A percentile compares a stretch with the other conserved stretches of the same genome.
phyloP scores from a whole-genome alignment of 176 grass and related monocot species.

The Oryza meyeriana region DNA sequence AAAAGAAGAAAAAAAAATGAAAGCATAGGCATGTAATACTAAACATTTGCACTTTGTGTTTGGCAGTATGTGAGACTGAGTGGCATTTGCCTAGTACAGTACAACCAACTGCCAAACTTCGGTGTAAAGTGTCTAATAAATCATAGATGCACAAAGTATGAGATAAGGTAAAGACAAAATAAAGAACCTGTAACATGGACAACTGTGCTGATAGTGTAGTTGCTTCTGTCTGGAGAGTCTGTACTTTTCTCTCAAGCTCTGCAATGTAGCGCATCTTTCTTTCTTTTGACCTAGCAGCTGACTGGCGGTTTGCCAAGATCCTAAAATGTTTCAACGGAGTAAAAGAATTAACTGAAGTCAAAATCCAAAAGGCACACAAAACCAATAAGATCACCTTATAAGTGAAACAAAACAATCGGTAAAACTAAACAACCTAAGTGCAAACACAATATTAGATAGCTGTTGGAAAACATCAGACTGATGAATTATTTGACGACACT shows the following conservation, averaged over 20 bases:
- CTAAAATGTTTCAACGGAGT: slow-evolving; percentile 37
- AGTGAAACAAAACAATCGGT: background rate
- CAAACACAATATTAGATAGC: background rate
- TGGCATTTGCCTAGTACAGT: background rate
- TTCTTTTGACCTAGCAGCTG: slow-evolving; percentile 96
- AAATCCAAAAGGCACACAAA: background rate
- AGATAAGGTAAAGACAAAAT: slow-evolving; percentile 22
- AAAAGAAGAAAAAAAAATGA: background rate
- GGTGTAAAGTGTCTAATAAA: slow-evolving; percentile 10
- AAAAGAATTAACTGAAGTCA: background rate
- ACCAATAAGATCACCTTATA: background rate
- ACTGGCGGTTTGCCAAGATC: slow-evolving; percentile 94
- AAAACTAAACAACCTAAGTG: background rate
- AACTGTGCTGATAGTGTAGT: slow-evolving; percentile 85
- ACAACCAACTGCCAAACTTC: background rate
- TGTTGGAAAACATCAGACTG: background rate
- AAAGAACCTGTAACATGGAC: slow-evolving; percentile 74
- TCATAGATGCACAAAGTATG: background rate
- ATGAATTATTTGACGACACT: background rate
- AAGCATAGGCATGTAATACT: background rate
- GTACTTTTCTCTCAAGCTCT: slow-evolving; percentile 88
- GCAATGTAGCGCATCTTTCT: slow-evolving; percentile 98
- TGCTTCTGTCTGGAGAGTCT: slow-evolving; percentile 80
- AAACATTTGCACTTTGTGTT: background rate
- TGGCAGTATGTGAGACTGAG: background rate